Evolutionary conservation across 2,329 filamentous ascomycete genomes (phyloP).

Genomic region (Cladosporium sp.): DNA sequence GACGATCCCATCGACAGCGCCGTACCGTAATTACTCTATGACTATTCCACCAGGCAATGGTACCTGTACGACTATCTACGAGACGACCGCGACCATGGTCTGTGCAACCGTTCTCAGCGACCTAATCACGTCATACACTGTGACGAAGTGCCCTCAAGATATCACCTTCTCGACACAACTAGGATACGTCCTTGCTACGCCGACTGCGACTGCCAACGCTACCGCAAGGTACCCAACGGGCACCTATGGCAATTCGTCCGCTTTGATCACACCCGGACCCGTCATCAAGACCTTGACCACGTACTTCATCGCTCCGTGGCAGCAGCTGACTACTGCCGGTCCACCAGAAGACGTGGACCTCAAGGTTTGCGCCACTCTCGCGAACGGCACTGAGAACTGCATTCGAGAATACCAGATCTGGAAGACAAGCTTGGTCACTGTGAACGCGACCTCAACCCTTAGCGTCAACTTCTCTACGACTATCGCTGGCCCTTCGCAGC

Average conservation of each 20-base stretch:
- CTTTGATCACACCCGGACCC: conserved; percentile 41
- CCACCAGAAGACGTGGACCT: conserved; percentile 43
- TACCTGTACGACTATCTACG: conserved; percentile 44
- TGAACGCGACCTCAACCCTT: conserved; percentile 38
- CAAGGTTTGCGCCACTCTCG: conserved; percentile 42
- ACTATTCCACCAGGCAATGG: conserved; percentile 36
- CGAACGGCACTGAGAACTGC: conserved; percentile 42
- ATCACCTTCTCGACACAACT: conserved; percentile 49
- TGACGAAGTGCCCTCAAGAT: conserved; percentile 46
- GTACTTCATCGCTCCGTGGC: conserved; percentile 48
- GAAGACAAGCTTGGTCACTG: conserved; percentile 42
- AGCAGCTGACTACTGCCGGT: conserved; percentile 42
- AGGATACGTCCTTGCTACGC: conserved; percentile 43
- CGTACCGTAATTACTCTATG: conserved; percentile 41
- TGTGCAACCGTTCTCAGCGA: conserved; percentile 47
- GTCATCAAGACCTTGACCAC: conserved; percentile 43
- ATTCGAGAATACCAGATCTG: conserved; percentile 45
- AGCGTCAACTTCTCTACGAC: conserved; percentile 44
- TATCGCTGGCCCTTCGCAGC: conserved; percentile 35
- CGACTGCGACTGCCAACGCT: conserved; percentile 33
- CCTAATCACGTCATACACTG: conserved; percentile 42
- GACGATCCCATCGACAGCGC: conserved; percentile 34
- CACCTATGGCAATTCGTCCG: conserved; percentile 19
- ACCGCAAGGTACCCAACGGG: conserved; percentile 21
- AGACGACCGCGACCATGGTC: conserved; percentile 42